phyloP scores from a whole-genome alignment of 768 basidiomycete species.

The Myochromella boudieri region DNA sequence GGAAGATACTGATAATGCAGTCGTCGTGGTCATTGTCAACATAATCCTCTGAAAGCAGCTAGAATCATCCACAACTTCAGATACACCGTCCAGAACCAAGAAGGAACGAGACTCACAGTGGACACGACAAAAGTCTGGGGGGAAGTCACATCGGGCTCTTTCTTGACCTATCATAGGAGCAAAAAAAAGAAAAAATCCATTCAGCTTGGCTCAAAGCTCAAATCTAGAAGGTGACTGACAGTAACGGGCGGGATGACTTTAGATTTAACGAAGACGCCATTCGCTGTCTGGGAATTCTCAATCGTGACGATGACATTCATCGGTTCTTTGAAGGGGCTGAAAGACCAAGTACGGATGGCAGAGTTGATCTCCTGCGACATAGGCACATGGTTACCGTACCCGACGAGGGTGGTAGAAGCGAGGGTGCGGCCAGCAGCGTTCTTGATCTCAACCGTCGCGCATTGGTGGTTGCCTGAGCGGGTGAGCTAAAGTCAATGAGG shows the following conservation, averaged over 20 bases:
- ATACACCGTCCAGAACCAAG: background rate
- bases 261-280: constrained; percentile 3
- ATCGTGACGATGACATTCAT: constrained; percentile 2
- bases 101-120: constrained; percentile 7
- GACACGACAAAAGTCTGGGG: constrained; percentile 4
- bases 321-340: constrained; percentile 11
- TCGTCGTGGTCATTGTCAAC: background rate
- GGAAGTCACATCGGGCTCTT: background rate
- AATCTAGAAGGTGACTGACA: background rate
- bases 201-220: background rate
- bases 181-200: too few relatives aligned
- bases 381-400: constrained; percentile 1
- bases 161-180: background rate
- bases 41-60: constrained; percentile 11
- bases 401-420: constrained; percentile 6
- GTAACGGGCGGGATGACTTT: constrained; percentile 4
- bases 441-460: constrained; percentile 6
- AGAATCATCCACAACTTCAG: background rate
- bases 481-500: background rate
- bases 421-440: constrained; percentile 3
- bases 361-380: constrained; percentile 5
- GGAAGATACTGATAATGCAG: background rate
- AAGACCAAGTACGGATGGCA: background rate
- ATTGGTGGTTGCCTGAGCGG: constrained; percentile 2
- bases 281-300: background rate